Percentiles rank a stretch among this genome's conserved stretches.
Conservation (phyloP, 2,329 filamentous ascomycete species). For the Tricladium varicosporioides region DNA sequence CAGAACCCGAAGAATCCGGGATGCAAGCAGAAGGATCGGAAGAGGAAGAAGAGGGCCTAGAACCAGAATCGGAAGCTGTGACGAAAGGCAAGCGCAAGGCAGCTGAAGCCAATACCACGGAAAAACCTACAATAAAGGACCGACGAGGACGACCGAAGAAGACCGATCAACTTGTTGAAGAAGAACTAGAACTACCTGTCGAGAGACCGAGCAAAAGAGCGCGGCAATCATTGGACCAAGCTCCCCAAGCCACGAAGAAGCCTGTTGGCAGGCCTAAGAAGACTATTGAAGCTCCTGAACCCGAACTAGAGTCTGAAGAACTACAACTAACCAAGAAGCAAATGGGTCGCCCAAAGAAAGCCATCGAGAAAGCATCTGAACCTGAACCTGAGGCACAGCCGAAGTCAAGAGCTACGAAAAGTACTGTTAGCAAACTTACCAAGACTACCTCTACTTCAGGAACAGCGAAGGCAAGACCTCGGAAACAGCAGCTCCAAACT, state of each 20-base stretch:
- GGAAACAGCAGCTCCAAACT: conserved; percentile 21
- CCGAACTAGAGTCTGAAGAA: neutral
- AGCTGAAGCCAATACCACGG: conserved; percentile 11
- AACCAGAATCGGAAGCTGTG: conserved; percentile 19
- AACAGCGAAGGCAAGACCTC: conserved; percentile 16
- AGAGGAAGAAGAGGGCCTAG: conserved; percentile 9
- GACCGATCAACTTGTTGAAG: conserved; percentile 6
- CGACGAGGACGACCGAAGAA: conserved; percentile 29
- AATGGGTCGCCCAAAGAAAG: neutral
- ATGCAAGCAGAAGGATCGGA: conserved; percentile 18
- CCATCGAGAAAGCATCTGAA: conserved; percentile 10
- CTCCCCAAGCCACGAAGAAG: conserved; percentile 26
- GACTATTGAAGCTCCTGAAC: conserved; percentile 10
- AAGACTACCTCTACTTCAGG: conserved; percentile 10
- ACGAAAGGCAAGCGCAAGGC: conserved; percentile 26
- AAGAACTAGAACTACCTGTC: conserved; percentile 25
- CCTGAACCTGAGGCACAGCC: conserved; percentile 7
- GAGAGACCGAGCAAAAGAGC: conserved; percentile 16
- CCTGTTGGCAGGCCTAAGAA: conserved; percentile 27
- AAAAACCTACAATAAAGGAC: conserved; percentile 10
- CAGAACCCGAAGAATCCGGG: conserved; percentile 23
- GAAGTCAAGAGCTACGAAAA: conserved; percentile 12
- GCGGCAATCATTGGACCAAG: conserved; percentile 14
- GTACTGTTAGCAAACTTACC: conserved; percentile 19
- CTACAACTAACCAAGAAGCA: neutral